These are phyloP conservation scores for Nitzschia putrida DNA, from an alignment of 108 stramenopile genomes.

Conservation along the genomic window DNA sequence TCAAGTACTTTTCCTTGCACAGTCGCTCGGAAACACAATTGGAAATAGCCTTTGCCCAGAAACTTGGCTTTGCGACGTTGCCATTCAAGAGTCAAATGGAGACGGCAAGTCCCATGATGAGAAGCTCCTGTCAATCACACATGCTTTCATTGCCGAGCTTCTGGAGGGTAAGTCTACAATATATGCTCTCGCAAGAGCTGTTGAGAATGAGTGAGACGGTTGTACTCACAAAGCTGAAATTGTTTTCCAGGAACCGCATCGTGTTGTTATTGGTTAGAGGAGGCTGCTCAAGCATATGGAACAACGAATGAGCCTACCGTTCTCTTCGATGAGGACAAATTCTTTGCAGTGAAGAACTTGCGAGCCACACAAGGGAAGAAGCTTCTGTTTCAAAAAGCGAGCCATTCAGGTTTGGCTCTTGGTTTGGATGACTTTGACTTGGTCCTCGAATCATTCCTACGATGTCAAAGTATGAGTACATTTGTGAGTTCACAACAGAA, in stretches of 20 bases:
- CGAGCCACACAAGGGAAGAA: conserved; percentile 40
- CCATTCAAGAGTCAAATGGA: not conserved
- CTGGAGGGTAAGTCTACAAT: conserved; percentile 41
- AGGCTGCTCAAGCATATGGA: conserved; percentile 33
- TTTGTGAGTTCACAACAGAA: conserved; percentile 65
- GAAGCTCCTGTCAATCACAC: conserved; percentile 28
- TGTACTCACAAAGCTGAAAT: too few species aligned
- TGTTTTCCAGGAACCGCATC: conserved; percentile 42
- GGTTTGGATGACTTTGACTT: conserved; percentile 68
- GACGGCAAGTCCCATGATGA: not conserved
- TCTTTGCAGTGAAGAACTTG: conserved; percentile 66
- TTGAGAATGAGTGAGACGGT: too few species aligned
- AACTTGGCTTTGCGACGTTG: conserved; percentile 69
- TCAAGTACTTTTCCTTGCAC: conserved; percentile 74
- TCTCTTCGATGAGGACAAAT: conserved; percentile 84
- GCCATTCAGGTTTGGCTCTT: conserved; percentile 45
- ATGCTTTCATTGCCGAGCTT: conserved; percentile 62
- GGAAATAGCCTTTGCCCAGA: conserved; percentile 54
- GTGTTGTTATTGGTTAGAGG: conserved; percentile 84
- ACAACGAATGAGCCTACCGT: conserved; percentile 52
- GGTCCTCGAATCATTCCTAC: conserved; percentile 72
- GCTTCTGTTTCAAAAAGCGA: conserved; percentile 37
- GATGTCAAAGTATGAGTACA: conserved; percentile 79
- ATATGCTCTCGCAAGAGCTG: not conserved
- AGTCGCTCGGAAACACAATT: conserved; percentile 64